Percentiles rank a stretch among this genome's conserved stretches.
These are phyloP conservation scores for Brettanomyces anomalus DNA, from an alignment of 805 yeast genomes.

Conservation along the genomic window DNA sequence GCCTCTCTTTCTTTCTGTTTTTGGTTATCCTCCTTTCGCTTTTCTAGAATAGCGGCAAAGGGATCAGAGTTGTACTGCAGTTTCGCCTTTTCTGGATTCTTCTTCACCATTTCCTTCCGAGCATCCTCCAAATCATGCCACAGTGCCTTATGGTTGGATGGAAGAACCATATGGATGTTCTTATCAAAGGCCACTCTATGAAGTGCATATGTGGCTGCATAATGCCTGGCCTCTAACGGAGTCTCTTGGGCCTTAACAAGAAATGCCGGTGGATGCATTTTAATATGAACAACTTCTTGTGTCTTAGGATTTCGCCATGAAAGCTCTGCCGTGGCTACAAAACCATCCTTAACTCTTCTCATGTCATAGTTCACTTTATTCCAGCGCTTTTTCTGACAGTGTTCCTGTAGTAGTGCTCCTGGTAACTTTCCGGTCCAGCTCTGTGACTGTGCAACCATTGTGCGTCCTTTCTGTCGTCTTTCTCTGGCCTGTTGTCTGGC, in stretches of 20 bases:
- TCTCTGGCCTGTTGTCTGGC: not conserved
- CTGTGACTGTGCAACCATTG: constrained; percentile 53
- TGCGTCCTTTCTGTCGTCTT: constrained; percentile 21
- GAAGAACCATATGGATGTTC: constrained; percentile 80
- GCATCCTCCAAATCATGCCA: constrained; percentile 69
- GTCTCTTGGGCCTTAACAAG: constrained; percentile 62
- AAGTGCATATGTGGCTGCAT: constrained; percentile 82
- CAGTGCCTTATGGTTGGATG: constrained; percentile 66
- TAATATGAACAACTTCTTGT: constrained; percentile 49
- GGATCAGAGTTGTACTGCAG: constrained; percentile 64
- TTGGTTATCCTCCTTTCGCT: constrained; percentile 34
- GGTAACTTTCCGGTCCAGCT: constrained; percentile 97
- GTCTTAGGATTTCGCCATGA: constrained; percentile 78
- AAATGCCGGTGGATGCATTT: constrained; percentile 43
- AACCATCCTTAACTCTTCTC: constrained; percentile 40
- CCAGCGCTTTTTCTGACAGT: constrained; percentile 86
- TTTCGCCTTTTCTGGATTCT: constrained; percentile 39
- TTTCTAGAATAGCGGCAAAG: constrained; percentile 57
- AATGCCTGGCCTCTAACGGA: constrained; percentile 81
- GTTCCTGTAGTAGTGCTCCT: constrained; percentile 74
- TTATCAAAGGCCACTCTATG: constrained; percentile 74
- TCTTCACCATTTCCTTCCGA: constrained; percentile 40
- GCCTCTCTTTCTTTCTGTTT: constrained; percentile 38
- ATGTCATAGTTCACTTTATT: constrained; percentile 73
- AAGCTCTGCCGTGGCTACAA: constrained; percentile 55